A percentile compares a stretch with the other conserved stretches of the same genome.
These are phyloP conservation scores for Schizopora paradoxa DNA, from an alignment of 1,284 basidiomycete genomes.

Conservation along the genomic window DNA sequence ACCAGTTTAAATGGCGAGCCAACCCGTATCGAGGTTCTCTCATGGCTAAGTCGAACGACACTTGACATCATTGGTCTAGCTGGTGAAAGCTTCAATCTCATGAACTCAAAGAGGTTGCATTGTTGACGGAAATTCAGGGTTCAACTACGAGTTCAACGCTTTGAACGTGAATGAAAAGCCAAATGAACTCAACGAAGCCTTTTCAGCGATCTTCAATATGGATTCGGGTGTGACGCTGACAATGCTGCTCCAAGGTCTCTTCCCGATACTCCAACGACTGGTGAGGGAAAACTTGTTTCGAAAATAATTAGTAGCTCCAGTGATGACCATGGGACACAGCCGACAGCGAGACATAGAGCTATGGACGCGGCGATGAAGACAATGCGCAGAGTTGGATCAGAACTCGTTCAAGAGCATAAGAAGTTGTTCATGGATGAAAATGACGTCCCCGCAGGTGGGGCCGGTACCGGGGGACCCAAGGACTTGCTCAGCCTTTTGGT, in stretches of 20 bases:
- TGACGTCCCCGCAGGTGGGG: conserved; percentile 24
- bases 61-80: conserved; percentile 67
- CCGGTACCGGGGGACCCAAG: conserved; percentile 20
- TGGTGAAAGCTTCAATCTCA: conserved; percentile 33
- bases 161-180: conserved; percentile 20
- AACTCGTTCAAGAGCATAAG: conserved; percentile 39
- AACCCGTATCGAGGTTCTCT: conserved; percentile 42
- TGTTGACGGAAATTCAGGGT: conserved; percentile 38
- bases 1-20: conserved; percentile 1
- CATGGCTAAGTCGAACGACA: conserved; percentile 52
- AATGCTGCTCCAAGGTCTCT: background rate
- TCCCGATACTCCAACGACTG: background rate
- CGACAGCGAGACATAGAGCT: conserved; percentile 24
- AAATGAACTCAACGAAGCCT: conserved; percentile 29
- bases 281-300: conserved; percentile 18
- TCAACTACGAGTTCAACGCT: conserved; percentile 59
- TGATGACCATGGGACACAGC: conserved; percentile 22
- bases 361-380: conserved; percentile 23
- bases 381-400: conserved; percentile 32
- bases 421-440: conserved; percentile 25
- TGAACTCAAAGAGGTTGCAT: conserved; percentile 1
- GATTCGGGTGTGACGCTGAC: conserved; percentile 2
- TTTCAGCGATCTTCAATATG: conserved; percentile 25
- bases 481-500: conserved; percentile 34
- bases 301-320: background rate